phyloP scores from a whole-genome alignment of 2,329 filamentous ascomycete species.

The Trichoderma semiorbis region DNA sequence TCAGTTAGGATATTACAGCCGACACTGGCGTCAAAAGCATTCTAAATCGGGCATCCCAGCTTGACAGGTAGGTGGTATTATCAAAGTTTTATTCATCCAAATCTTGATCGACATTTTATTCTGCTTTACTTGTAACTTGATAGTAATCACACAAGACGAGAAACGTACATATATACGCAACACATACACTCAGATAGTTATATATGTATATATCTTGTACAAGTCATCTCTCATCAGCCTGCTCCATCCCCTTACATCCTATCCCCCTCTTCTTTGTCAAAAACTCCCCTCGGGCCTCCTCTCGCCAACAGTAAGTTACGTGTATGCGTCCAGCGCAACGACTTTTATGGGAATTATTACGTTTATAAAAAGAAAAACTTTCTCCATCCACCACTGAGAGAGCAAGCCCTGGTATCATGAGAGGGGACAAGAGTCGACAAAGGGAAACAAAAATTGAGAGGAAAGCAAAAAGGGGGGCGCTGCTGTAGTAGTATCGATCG shows the following conservation, averaged over 20 bases:
- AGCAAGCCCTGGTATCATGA: slow-evolving; percentile 6
- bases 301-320: not conserved
- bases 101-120: not conserved
- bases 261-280: not conserved
- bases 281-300: not conserved
- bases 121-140: not conserved
- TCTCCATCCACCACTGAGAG: not conserved
- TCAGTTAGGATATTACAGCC: not conserved
- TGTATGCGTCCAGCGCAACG: slow-evolving; percentile 11
- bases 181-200: not conserved
- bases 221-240: not conserved
- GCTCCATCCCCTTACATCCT: not conserved
- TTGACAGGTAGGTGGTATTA: not conserved
- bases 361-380: not conserved
- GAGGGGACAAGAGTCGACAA: not conserved
- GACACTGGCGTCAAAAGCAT: not conserved
- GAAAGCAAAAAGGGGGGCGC: not conserved
- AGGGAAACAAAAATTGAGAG: not conserved
- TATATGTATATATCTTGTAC: not conserved
- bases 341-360: not conserved
- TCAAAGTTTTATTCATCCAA: not conserved
- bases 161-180: not conserved
- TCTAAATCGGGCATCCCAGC: not conserved
- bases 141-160: not conserved
- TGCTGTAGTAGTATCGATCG: not conserved